Percentiles rank a stretch among this genome's conserved stretches.
These are phyloP conservation scores for Dryas integrifolia DNA, from an alignment of 331 rosid genomes.

Conservation along the genomic window DNA sequence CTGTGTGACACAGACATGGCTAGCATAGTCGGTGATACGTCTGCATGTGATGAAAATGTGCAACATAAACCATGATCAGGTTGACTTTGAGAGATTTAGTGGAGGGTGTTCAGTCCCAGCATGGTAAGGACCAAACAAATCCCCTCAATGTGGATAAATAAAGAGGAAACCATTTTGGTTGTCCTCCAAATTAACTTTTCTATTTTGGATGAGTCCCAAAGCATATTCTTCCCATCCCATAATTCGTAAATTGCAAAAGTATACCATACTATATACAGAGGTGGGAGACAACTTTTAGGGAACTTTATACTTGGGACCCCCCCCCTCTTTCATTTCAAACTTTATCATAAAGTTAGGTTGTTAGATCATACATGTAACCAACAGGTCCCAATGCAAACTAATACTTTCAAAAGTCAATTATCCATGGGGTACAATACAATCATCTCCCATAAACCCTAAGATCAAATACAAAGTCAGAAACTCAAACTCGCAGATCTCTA, in stretches of 20 bases:
- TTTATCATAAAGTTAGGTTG: neutral
- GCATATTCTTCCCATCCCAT: neutral
- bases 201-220: neutral
- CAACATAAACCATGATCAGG: neutral
- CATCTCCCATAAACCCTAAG: neutral
- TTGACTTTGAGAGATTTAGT: neutral
- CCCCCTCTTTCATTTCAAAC: neutral
- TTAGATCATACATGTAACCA: neutral
- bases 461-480: neutral
- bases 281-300: constrained; percentile 1
- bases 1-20: neutral
- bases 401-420: neutral
- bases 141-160: neutral
- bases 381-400: neutral
- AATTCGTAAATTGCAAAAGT: neutral
- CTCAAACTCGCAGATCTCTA: neutral
- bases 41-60: neutral
- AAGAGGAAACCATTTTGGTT: neutral
- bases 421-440: neutral
- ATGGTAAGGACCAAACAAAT: neutral
- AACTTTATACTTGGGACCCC: neutral
- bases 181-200: neutral
- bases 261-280: neutral
- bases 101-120: neutral
- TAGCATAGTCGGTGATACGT: neutral